phyloP scores from a whole-genome alignment of 805 yeast species.

The Clavispora vitiphila region DNA sequence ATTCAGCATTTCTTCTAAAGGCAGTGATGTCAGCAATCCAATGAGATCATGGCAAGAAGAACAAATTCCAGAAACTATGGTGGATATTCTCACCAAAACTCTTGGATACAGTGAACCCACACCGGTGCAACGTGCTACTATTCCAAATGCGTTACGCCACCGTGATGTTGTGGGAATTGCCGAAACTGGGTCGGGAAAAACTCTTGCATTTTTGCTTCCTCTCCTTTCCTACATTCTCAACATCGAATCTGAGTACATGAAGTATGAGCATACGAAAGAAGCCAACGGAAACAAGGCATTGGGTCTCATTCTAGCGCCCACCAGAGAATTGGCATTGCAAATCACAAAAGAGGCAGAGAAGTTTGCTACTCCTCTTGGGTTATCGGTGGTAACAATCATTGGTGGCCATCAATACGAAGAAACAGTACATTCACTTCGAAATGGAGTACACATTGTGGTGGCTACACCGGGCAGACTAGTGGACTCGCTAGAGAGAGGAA shows the following conservation, averaged over 20 bases:
- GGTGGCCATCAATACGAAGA: constrained; percentile 89
- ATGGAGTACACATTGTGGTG: constrained; percentile 72
- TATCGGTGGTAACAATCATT: constrained; percentile 60
- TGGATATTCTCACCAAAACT: constrained; percentile 27
- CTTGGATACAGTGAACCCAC: constrained; percentile 66
- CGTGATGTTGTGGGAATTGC: constrained; percentile 86
- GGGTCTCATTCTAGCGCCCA: constrained; percentile 79
- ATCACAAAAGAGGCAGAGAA: constrained; percentile 63
- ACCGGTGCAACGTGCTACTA: constrained; percentile 85
- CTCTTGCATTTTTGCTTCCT: constrained; percentile 78
- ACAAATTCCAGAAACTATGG: constrained; percentile 31
- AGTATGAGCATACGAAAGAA: constrained; percentile 40
- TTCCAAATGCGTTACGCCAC: constrained; percentile 59
- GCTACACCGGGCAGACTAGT: constrained; percentile 93
- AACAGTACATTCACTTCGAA: constrained; percentile 53
- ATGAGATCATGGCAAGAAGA: constrained; percentile 69
- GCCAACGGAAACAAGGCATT: constrained; percentile 60
- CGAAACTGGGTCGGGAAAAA: constrained; percentile 95
- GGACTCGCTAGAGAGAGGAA: constrained; percentile 70
- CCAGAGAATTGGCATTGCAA: constrained; percentile 90
- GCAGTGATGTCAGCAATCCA: constrained; percentile 47
- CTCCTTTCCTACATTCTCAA: constrained; percentile 47
- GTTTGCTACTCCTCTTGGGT: constrained; percentile 37
- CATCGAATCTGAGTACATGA: constrained; percentile 29
- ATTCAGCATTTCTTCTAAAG: constrained; percentile 56